These are phyloP conservation scores for Alternaria tenuissima DNA, from an alignment of 2,329 filamentous ascomycete species.

Conservation along the genomic window DNA sequence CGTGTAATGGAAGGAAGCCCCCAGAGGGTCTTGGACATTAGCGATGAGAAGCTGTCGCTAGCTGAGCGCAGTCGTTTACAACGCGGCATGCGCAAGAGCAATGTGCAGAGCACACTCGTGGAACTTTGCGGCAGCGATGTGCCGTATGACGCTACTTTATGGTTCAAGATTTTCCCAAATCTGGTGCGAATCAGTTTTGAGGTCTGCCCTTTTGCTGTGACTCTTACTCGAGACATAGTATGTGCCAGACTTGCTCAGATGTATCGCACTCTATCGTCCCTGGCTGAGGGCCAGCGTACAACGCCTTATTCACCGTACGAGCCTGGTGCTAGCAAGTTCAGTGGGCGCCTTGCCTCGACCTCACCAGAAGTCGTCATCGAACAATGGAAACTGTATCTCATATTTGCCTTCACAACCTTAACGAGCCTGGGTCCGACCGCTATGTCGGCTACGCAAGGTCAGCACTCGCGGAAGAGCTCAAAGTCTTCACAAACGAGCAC, in stretches of 20 bases:
- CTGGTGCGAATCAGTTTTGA: conserved; percentile 90
- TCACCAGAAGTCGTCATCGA: conserved; percentile 90
- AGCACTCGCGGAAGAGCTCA: conserved; percentile 85
- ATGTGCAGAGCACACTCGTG: conserved; percentile 84
- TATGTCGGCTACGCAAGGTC: conserved; percentile 66
- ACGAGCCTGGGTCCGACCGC: conserved; percentile 74
- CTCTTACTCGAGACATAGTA: conserved; percentile 87
- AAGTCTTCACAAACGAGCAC: conserved; percentile 71
- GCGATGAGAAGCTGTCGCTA: conserved; percentile 88
- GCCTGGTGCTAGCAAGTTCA: conserved; percentile 61
- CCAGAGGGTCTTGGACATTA: conserved; percentile 86
- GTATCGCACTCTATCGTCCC: conserved; percentile 80
- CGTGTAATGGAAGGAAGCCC: conserved; percentile 92
- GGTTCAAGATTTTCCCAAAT: conserved; percentile 98
- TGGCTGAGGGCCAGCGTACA: conserved; percentile 72
- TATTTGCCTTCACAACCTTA: conserved; percentile 95
- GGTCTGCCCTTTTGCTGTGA: conserved; percentile 89
- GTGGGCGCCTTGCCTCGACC: conserved; percentile 67
- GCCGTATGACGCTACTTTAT: conserved; percentile 91
- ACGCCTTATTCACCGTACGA: conserved; percentile 66
- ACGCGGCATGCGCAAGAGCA: conserved; percentile 84
- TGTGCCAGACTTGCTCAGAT: conserved; percentile 93
- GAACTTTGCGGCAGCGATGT: conserved; percentile 96
- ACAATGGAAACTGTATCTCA: conserved; percentile 97
- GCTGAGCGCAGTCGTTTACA: conserved; percentile 93